phyloP scores from a whole-genome alignment of 192 early-diverging fungal species.

The Chytriomyces hyalinus region DNA sequence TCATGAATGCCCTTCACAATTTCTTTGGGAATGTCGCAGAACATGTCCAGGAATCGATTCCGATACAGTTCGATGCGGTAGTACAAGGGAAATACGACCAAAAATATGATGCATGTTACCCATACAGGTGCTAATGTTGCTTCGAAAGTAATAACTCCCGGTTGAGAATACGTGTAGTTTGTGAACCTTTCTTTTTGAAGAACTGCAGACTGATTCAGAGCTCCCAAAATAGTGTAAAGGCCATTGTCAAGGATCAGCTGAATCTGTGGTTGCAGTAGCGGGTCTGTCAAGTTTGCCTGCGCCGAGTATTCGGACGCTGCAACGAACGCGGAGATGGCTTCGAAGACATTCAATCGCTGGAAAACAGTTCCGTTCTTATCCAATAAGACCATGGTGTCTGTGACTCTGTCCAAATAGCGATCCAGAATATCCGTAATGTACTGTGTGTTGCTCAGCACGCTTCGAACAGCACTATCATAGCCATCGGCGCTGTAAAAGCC shows the following conservation, averaged over 20 bases:
- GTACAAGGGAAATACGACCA: slow-evolving; percentile 44
- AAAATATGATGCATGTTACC: slow-evolving; percentile 29
- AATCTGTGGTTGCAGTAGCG: background rate
- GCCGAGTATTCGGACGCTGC: slow-evolving; percentile 6
- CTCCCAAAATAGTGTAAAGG: slow-evolving; percentile 20
- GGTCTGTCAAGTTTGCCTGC: slow-evolving; percentile 3
- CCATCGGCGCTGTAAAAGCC: background rate
- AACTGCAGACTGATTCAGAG: slow-evolving; percentile 36
- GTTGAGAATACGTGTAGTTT: background rate
- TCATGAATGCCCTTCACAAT: slow-evolving; percentile 51
- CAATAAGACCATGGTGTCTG: background rate
- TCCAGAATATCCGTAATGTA: slow-evolving; percentile 8
- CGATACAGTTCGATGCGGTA: slow-evolving; percentile 34
- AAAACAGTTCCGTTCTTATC: background rate
- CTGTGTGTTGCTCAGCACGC: slow-evolving; percentile 20
- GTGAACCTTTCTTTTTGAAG: background rate
- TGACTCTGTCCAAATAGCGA: background rate
- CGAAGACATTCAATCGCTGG: slow-evolving; percentile 1
- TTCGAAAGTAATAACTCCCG: background rate
- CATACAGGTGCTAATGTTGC: slow-evolving; percentile 35
- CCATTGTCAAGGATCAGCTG: slow-evolving; percentile 36
- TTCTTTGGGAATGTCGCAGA: slow-evolving; percentile 52
- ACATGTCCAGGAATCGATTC: slow-evolving; percentile 38
- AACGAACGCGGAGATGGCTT: slow-evolving; percentile 14
- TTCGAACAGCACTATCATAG: background rate